Evolutionary conservation across 257 asterid species (phyloP).

Genomic region (Marsdenia floribunda): DNA sequence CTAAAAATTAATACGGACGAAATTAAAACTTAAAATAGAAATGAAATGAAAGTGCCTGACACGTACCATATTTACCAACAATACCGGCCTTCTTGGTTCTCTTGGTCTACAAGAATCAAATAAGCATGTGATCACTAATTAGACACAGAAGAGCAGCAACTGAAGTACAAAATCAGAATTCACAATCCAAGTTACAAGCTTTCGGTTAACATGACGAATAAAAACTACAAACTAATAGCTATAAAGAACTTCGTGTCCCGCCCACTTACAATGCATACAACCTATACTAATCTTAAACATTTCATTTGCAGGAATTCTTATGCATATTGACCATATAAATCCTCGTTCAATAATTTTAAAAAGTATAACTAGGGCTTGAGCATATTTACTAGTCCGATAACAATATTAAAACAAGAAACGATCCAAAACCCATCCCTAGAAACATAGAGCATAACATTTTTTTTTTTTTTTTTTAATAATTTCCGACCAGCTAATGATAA

Average conservation of each 20-base stretch:
- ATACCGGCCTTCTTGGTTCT: slow-evolving; percentile 65
- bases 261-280: neutral
- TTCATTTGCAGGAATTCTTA: neutral
- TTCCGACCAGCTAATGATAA: no score
- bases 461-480: no score
- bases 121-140: neutral
- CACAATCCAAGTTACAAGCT: neutral
- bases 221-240: neutral
- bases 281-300: neutral
- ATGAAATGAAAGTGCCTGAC: neutral
- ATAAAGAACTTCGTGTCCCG: neutral
- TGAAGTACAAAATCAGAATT: neutral
- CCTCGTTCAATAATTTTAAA: neutral
- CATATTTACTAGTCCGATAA: neutral
- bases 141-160: neutral
- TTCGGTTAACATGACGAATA: neutral
- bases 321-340: neutral
- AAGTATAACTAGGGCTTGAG: neutral
- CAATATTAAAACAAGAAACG: neutral
- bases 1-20: neutral
- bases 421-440: neutral
- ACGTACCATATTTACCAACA: slow-evolving; percentile 51
- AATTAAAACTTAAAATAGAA: neutral
- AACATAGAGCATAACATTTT: neutral
- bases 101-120: slow-evolving; percentile 38